Evolutionary conservation across 2,329 filamentous ascomycete genomes (phyloP), one percentile per base, ranked within the genome.

Genomic region (Leptodontidium sp.): DNA sequence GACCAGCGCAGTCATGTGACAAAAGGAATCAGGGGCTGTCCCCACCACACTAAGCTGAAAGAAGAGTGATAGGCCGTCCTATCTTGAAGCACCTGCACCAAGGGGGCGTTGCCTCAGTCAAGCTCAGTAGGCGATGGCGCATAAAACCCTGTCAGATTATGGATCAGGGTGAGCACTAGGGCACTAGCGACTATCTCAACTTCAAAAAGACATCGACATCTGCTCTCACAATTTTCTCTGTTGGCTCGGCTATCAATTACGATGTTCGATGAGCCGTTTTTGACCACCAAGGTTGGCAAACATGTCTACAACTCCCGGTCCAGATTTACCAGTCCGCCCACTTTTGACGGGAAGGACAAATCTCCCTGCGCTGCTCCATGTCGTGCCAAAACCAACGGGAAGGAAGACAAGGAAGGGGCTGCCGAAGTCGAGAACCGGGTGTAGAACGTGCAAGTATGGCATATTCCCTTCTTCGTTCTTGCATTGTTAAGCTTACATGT

Each of bases 361-460:
- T 11, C 7, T 40, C 11, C 8, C 9, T 11, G 38, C 7, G 11
- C 32, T 5, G 5, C 38, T 11, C 38, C 38, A 6, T 11, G 8
- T 8, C 8, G 29, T 17, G n/a, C 15, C 3, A 35, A 24, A 58
- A 9, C 4, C 4, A 2, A 58, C 17, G n/a, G 55, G n/a, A 11
- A 58, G 38, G 32, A 58, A 40, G n/a, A 12, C 5, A 1, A 40
- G 55, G 2, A 58, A 12, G 5, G 55, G 32, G 2, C 8, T 58
- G 2, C 55, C 35, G 7, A 43, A 58, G 3, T 24, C 55, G 2
- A 40, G 55, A 29, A 40, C 32, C 4, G 55, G 55, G 3, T 58
- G 55, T 15, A 21, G 35, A 35, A 58, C 55, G 21, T 58, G 55
- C 55, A 58, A 26, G 55, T 58, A 58, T 24, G 35, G 35, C n/a